These are phyloP conservation scores for Pyrenochaeta sp. DNA, from an alignment of 2,329 filamentous ascomycete species.

Conservation along the genomic window DNA sequence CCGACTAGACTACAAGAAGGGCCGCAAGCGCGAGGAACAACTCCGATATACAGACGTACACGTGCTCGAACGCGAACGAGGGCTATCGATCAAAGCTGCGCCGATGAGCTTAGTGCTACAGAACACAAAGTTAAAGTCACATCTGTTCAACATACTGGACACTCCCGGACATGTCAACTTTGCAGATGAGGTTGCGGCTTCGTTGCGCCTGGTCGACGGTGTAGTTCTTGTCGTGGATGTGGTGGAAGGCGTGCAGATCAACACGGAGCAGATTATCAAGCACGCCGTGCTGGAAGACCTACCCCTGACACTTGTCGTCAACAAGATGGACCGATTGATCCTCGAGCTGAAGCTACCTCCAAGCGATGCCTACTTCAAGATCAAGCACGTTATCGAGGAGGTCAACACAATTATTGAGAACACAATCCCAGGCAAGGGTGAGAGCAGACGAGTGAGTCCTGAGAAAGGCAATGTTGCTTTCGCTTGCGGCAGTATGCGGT, in stretches of 20 bases:
- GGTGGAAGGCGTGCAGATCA: constrained; percentile 98
- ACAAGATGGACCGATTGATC: constrained; percentile 97
- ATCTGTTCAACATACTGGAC: constrained; percentile 93
- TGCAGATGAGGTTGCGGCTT: constrained; percentile 92
- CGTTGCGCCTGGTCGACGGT: constrained; percentile 86
- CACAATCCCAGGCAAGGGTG: constrained; percentile 81
- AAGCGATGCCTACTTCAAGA: constrained; percentile 96
- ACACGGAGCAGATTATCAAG: constrained; percentile 96
- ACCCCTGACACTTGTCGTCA: constrained; percentile 88
- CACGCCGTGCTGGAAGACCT: constrained; percentile 91
- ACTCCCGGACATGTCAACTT: constrained; percentile 99
- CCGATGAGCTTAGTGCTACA: constrained; percentile 94
- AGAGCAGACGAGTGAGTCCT: constrained; percentile 82
- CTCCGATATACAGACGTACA: constrained; percentile 95
- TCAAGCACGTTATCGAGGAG: constrained; percentile 98
- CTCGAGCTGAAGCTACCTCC: constrained; percentile 93
- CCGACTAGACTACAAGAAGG: constrained; percentile 79
- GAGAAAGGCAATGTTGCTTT: constrained; percentile 99
- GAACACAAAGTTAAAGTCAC: constrained; percentile 89
- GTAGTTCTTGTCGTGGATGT: constrained; percentile 94
- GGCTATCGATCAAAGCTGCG: constrained; percentile 88
- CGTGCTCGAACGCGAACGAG: constrained; percentile 85
- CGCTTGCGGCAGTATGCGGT: constrained; percentile 89
- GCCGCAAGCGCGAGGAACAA: constrained; percentile 85
- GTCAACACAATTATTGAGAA: constrained; percentile 96